Percentiles rank a stretch among this genome's conserved stretches.
Conservation (phyloP, 352 stramenopile species). For the Globisporangium solare region DNA sequence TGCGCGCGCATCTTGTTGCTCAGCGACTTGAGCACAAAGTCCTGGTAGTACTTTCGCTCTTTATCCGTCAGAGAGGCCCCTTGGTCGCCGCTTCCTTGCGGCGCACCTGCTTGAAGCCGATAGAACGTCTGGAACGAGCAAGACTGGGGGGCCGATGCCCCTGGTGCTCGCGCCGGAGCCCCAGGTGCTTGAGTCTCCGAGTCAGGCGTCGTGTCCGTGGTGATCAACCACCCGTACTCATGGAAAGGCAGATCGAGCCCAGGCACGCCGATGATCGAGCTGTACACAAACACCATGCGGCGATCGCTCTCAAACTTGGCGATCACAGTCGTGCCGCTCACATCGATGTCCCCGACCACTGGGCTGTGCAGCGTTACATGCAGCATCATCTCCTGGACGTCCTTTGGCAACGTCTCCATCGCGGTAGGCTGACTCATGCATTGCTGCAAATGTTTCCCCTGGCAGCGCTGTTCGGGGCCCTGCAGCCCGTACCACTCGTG, state of each 20-base stretch:
- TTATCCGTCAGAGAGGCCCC: neutral
- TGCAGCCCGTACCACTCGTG: neutral
- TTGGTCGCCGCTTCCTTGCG: neutral
- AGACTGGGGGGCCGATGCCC: neutral
- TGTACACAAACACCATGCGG: neutral
- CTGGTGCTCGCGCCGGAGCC: neutral
- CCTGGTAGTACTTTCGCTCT: conserved; percentile 7
- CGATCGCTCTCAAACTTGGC: neutral
- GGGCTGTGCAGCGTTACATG: neutral
- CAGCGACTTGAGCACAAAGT: conserved; percentile 7
- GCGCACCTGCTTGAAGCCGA: conserved; percentile 4
- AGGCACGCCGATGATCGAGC: neutral
- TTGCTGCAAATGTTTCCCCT: too few relatives aligned
- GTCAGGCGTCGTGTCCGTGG: neutral
- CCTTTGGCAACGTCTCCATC: neutral
- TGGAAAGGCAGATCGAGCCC: neutral
- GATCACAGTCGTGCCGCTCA: neutral
- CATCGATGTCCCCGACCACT: neutral
- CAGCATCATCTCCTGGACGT: neutral
- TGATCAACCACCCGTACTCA: neutral
- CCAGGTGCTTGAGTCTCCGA: too few relatives aligned
- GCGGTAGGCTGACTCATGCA: too few relatives aligned
- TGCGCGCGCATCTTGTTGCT: conserved; percentile 4
- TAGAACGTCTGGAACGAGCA: conserved; percentile 13
- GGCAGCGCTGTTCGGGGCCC: too few relatives aligned